These are phyloP conservation scores for Leccinum solheimii DNA, from an alignment of 1,284 basidiomycete genomes.

Conservation along the genomic window DNA sequence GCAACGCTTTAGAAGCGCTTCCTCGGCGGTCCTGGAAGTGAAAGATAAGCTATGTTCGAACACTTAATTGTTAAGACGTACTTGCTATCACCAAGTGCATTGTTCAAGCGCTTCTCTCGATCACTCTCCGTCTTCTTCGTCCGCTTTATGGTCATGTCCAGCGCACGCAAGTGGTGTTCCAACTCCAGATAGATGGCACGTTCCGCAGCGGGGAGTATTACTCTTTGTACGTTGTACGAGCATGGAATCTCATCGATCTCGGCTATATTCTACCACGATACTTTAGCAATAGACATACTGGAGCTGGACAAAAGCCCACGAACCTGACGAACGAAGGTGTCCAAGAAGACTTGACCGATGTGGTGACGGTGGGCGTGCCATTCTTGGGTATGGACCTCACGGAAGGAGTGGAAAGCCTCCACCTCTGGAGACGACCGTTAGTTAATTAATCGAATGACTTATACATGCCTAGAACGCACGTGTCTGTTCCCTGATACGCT, in stretches of 20 bases:
- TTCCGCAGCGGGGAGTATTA: constrained; percentile 88
- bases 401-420: constrained; percentile 95
- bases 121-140: constrained; percentile 89
- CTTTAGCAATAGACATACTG: constrained; percentile 11
- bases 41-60: constrained; percentile 8
- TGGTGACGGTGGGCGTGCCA: constrained; percentile 90
- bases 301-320: constrained; percentile 20
- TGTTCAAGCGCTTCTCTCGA: constrained; percentile 83
- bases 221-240: constrained; percentile 63
- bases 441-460: neutral
- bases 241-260: constrained; percentile 96
- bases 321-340: constrained; percentile 84
- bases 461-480: constrained; percentile 46
- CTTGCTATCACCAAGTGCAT: constrained; percentile 88
- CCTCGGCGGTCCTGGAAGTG: constrained; percentile 71
- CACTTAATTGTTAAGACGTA: constrained; percentile 40
- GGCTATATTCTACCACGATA: constrained; percentile 74
- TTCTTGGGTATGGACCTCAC: constrained; percentile 87
- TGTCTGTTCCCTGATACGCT: constrained; percentile 81
- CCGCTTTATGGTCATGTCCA: constrained; percentile 86
- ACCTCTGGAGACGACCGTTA: constrained; percentile 54
- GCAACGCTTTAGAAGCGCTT: constrained; percentile 89
- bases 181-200: constrained; percentile 94
- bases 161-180: constrained; percentile 89
- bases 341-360: constrained; percentile 82